Evolutionary conservation across 768 basidiomycete genomes (phyloP).

Genomic region (Rossbeevera mucosa): DNA sequence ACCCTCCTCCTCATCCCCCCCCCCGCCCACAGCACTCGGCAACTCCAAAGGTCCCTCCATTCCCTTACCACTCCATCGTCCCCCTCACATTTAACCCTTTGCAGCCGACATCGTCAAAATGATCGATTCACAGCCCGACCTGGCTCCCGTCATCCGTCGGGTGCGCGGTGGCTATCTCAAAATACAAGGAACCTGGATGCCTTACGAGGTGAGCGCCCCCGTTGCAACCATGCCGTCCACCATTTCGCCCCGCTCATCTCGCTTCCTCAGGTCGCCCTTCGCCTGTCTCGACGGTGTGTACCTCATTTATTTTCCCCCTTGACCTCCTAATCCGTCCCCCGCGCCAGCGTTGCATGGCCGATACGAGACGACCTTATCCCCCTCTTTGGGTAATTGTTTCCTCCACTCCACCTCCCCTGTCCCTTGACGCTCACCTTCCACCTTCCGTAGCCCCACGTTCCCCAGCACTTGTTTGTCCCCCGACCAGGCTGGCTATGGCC

Average conservation of each 20-base stretch:
- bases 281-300: constrained; percentile 71
- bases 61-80: constrained; percentile 4
- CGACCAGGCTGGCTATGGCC: constrained; percentile 83
- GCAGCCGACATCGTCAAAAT: constrained; percentile 90
- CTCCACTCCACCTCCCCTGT: background rate
- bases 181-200: constrained; percentile 94
- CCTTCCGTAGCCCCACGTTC: constrained; percentile 63
- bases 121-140: constrained; percentile 86
- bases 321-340: constrained; percentile 13
- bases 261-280: constrained; percentile 61
- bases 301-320: constrained; percentile 11
- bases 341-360: constrained; percentile 78
- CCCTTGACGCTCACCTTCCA: constrained; percentile 15
- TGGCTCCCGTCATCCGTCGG: constrained; percentile 75
- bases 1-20: constrained; percentile 6
- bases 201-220: constrained; percentile 62
- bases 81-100: constrained; percentile 17
- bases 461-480: constrained; percentile 80
- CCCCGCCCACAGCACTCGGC: constrained; percentile 55
- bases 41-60: constrained; percentile 72
- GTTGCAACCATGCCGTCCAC: constrained; percentile 9
- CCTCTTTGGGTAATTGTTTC: constrained; percentile 68
- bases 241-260: constrained; percentile 17
- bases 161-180: constrained; percentile 87
- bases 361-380: constrained; percentile 84